phyloP scores from a whole-genome alignment of 2,329 filamentous ascomycete genomes.

The Talaromyces funiculosus region DNA sequence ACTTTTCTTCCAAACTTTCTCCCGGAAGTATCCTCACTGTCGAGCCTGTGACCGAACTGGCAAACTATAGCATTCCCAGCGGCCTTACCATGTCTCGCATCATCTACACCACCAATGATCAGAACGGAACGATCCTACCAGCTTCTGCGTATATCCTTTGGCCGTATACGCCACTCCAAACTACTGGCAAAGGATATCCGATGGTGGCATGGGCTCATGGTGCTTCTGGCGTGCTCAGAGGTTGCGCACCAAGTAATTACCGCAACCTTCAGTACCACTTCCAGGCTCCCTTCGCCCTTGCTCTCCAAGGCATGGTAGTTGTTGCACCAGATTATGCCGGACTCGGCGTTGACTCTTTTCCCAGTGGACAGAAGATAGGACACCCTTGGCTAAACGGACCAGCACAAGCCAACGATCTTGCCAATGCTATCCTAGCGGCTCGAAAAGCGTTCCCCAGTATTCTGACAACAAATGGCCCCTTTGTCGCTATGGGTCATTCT shows the following conservation, averaged over 20 bases:
- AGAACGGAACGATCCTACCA: constrained; percentile 44
- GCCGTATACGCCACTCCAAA: constrained; percentile 36
- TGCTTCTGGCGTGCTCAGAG: constrained; percentile 38
- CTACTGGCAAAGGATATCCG: constrained; percentile 16
- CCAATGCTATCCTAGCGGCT: constrained; percentile 41
- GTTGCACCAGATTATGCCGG: constrained; percentile 44
- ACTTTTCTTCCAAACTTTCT: constrained; percentile 5
- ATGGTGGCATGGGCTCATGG: constrained; percentile 44
- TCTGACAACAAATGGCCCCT: constrained; percentile 27
- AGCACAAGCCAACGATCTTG: constrained; percentile 39
- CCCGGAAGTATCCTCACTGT: constrained; percentile 5
- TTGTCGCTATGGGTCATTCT: constrained; percentile 44
- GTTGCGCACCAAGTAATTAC: constrained; percentile 38
- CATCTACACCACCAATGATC: constrained; percentile 43
- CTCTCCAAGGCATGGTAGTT: constrained; percentile 41
- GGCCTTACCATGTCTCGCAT: constrained; percentile 40
- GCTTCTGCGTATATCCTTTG: constrained; percentile 49
- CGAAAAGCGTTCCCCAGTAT: constrained; percentile 35
- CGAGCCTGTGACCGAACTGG: neutral
- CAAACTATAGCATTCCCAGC: constrained; percentile 7
- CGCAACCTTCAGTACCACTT: constrained; percentile 40
- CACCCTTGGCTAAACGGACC: constrained; percentile 39
- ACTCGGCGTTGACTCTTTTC: constrained; percentile 34
- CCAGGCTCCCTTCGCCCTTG: constrained; percentile 36
- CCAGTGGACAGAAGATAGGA: constrained; percentile 31